A percentile compares a stretch with the other conserved stretches of the same genome.
phyloP scores from a whole-genome alignment of 805 yeast genomes.

The Wickerhamomyces chambardii region DNA sequence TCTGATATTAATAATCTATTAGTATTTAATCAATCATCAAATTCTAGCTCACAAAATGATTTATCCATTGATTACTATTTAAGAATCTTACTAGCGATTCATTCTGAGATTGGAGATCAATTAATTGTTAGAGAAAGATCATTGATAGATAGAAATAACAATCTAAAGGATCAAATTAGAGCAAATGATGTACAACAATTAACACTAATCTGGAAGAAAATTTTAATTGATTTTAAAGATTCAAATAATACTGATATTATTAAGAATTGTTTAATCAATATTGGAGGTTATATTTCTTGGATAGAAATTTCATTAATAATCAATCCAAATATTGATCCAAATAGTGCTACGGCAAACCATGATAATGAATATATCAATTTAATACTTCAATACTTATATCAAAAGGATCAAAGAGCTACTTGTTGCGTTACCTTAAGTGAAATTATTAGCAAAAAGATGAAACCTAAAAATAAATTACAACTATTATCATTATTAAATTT shows the following conservation, averaged over 20 bases:
- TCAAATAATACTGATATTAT: slow-evolving; percentile 34
- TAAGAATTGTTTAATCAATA: slow-evolving; percentile 48
- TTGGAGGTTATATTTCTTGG: slow-evolving; percentile 91
- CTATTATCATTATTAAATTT: slow-evolving; percentile 63
- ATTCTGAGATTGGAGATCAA: slow-evolving; percentile 91
- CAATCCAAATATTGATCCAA: too few relatives aligned
- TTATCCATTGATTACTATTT: slow-evolving; percentile 54
- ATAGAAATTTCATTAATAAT: slow-evolving; percentile 69
- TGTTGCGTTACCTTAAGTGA: slow-evolving; percentile 43
- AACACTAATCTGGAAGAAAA: slow-evolving; percentile 58
- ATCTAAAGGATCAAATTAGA: slow-evolving; percentile 77
- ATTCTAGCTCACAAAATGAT: slow-evolving; percentile 13
- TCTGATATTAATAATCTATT: slow-evolving; percentile 33
- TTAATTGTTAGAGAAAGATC: slow-evolving; percentile 63
- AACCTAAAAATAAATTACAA: slow-evolving; percentile 53
- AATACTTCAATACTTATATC: slow-evolving; percentile 3
- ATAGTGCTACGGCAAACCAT: too few relatives aligned
- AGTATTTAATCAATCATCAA: slow-evolving; percentile 10
- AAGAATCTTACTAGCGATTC: slow-evolving; percentile 66
- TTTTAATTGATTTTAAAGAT: slow-evolving; percentile 31
- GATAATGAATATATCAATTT: slow-evolving; percentile 16
- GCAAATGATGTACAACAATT: slow-evolving; percentile 61
- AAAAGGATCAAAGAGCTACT: slow-evolving; percentile 5
- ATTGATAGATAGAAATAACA: slow-evolving; percentile 53
- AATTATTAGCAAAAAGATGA: slow-evolving; percentile 71